Evolutionary conservation across 2,329 filamentous ascomycete species (phyloP), one percentile per base, ranked within the genome.

Genomic region (Cytospora piceicola): DNA sequence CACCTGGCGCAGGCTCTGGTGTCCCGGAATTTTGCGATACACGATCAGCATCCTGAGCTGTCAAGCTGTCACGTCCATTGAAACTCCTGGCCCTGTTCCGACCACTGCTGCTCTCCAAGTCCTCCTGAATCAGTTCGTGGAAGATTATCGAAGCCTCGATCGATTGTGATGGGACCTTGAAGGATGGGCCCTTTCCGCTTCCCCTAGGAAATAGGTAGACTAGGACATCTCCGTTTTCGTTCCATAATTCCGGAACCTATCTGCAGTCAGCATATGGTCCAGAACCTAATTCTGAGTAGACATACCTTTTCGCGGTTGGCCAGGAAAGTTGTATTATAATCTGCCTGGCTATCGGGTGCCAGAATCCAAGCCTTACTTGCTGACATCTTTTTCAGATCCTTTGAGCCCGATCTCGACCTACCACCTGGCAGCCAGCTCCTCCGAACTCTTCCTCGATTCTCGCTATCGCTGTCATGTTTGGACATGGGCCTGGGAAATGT

Each of bases 181-280:
- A 89, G 0, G 85, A 88, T 2, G 87, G 82, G 0, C 83, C 84
- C 11, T 74, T 75, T 12, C 81, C 81, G 66, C 78, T 82, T 6
- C 77, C 77, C 63, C 78, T 81, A 1, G 86, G 80, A 64, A 83
- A 83, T 4, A 90, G 75, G 70, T 87, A 86, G 24, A 90, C 81
- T 59, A 81, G 78, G 29, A 88, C 81, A 67, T 82, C 82, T 49
- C 85, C 87, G 60, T 75, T 77, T 63, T 89, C 86, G 69, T 87
- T 85, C 88, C 88, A 90, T 24, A 90, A 75, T 73, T 90, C 88
- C 1, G 87, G 85, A 4, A 90, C 84, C 85, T 88, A 65, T 15
- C 63, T 61, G 67, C 36, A 39, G 68, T 68, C 27, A 61, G 62
- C 49, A 61, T 61, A 46, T 49, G 29, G 2, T 57, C 8, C 39